Evolutionary conservation across 495 filamentous ascomycete genomes (phyloP).

Genomic region (Hapsidospora chrysogenum): DNA sequence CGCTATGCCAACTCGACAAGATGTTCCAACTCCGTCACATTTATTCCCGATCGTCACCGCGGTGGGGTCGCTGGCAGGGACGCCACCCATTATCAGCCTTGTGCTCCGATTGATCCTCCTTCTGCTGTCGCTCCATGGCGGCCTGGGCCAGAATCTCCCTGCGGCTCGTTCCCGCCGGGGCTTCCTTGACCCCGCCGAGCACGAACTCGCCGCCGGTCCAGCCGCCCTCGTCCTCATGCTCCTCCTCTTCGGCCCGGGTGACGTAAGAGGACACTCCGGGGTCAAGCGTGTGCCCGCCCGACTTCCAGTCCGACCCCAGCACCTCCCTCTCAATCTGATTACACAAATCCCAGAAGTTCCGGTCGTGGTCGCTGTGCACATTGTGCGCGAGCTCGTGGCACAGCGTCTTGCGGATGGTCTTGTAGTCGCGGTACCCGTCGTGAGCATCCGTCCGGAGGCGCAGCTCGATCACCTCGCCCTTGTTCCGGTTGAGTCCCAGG

Average conservation of each 20-base stretch:
- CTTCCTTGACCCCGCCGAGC: conserved; percentile 36
- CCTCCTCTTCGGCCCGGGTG: conserved; percentile 34
- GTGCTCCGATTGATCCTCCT: conserved; percentile 38
- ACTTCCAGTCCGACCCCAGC: conserved; percentile 55
- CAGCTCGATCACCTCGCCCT: conserved; percentile 82
- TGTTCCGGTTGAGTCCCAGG: conserved; percentile 75
- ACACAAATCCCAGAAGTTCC: conserved; percentile 76
- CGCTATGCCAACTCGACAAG: not conserved
- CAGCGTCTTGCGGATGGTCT: conserved; percentile 74
- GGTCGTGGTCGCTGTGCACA: conserved; percentile 67
- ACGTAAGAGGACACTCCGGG: conserved; percentile 50
- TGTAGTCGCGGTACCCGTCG: conserved; percentile 86
- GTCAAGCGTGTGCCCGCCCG: conserved; percentile 40
- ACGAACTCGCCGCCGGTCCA: conserved; percentile 84
- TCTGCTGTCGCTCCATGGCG: conserved; percentile 36
- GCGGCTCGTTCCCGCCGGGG: conserved; percentile 19
- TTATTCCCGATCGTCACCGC: not conserved
- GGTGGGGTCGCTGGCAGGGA: conserved; percentile 1
- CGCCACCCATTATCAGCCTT: conserved; percentile 14
- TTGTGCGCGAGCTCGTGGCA: conserved; percentile 95
- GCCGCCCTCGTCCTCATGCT: conserved; percentile 56
- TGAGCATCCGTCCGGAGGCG: conserved; percentile 81
- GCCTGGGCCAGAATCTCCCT: conserved; percentile 62
- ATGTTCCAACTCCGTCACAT: not conserved
- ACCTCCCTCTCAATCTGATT: conserved; percentile 79